These are phyloP conservation scores for Boletus tylopilopsis DNA, from an alignment of 768 basidiomycete genomes.

Conservation along the genomic window DNA sequence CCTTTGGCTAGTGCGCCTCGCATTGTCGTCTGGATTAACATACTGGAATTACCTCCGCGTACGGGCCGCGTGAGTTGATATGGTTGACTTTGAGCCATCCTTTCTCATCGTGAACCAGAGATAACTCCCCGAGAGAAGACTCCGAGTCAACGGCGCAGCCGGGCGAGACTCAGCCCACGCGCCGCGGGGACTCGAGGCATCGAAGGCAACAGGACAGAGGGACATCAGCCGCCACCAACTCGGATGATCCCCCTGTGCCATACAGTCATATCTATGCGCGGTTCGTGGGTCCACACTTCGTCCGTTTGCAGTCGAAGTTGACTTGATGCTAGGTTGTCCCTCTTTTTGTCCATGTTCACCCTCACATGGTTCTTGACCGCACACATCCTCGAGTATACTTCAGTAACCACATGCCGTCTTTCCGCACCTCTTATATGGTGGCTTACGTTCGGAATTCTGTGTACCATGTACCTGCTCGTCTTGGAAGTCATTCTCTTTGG, in stretches of 20 bases:
- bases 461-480: slow-evolving; percentile 74
- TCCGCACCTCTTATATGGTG: slow-evolving; percentile 84
- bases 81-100: neutral
- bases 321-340: slow-evolving; percentile 42
- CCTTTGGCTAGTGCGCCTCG: slow-evolving; percentile 57
- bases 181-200: slow-evolving; percentile 12
- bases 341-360: slow-evolving; percentile 67
- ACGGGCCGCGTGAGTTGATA: slow-evolving; percentile 32
- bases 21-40: slow-evolving; percentile 45
- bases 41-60: slow-evolving; percentile 51
- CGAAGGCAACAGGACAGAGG: slow-evolving; percentile 22
- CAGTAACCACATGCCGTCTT: slow-evolving; percentile 66
- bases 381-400: slow-evolving; percentile 76
- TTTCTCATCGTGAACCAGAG: slow-evolving; percentile 18
- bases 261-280: slow-evolving; percentile 28
- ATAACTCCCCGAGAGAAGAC: slow-evolving; percentile 27
- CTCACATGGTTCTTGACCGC: slow-evolving; percentile 81
- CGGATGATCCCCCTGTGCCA: slow-evolving; percentile 24
- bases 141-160: slow-evolving; percentile 22
- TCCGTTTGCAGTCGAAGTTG: slow-evolving; percentile 5
- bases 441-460: slow-evolving; percentile 76
- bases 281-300: slow-evolving; percentile 12
- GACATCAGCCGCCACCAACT: slow-evolving; percentile 15
- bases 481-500: slow-evolving; percentile 71
- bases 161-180: slow-evolving; percentile 20